These are phyloP conservation scores for Trypanosoma vivax DNA, from an alignment of 208 protist genomes.

Conservation along the genomic window DNA sequence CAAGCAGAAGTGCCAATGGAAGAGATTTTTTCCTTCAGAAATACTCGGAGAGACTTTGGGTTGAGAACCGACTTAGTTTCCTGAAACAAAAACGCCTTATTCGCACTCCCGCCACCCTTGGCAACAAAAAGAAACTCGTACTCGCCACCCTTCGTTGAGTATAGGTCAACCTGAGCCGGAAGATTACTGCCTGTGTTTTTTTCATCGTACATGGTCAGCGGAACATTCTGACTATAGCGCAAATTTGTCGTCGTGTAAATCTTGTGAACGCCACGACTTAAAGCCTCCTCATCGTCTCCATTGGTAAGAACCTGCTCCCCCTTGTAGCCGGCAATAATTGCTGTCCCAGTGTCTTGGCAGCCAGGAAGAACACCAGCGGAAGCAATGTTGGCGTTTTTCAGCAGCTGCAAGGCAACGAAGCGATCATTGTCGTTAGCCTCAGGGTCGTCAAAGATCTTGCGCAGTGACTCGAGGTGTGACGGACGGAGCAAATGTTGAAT, in stretches of 20 bases:
- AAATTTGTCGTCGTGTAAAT: constrained; percentile 94
- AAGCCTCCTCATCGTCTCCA: constrained; percentile 88
- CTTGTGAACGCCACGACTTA: constrained; percentile 93
- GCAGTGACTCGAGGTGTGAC: constrained; percentile 88
- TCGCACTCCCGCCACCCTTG: constrained; percentile 96
- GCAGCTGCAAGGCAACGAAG: constrained; percentile 95
- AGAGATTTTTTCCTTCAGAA: constrained; percentile 91
- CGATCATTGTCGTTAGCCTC: constrained; percentile 95
- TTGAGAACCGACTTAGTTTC: constrained; percentile 96
- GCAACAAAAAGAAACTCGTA: constrained; percentile 96
- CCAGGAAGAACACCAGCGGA: constrained; percentile 82
- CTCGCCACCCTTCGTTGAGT: constrained; percentile 89
- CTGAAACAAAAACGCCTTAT: constrained; percentile 97
- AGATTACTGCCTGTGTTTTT: constrained; percentile 96
- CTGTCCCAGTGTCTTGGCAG: constrained; percentile 97
- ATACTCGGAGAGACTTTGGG: constrained; percentile 84
- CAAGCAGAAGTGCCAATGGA: constrained; percentile 95
- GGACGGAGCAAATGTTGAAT: constrained; percentile 93
- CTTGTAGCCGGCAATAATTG: constrained; percentile 94
- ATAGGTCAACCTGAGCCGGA: constrained; percentile 96
- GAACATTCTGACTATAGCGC: constrained; percentile 94
- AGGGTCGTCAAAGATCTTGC: constrained; percentile 93
- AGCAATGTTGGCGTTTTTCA: constrained; percentile 97
- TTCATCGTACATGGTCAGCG: constrained; percentile 95
- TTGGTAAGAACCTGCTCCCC: constrained; percentile 93